Conservation (phyloP, 2,329 filamentous ascomycete species). For the Venturia carpophila region DNA sequence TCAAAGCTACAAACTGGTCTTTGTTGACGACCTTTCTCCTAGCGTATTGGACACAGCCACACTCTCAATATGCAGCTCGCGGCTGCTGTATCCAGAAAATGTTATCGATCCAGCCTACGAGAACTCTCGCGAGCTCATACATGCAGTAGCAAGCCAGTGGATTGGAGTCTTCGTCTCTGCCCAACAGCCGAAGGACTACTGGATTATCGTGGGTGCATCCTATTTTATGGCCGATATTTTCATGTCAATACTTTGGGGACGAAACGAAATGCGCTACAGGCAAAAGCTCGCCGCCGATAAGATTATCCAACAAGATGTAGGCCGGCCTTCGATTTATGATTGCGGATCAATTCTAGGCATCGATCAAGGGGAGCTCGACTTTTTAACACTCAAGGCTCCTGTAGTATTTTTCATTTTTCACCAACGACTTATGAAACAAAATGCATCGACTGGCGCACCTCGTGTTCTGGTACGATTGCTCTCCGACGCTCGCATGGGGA, state of each 20-base stretch:
- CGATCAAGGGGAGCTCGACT: constrained; percentile 79
- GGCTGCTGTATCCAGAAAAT: constrained; percentile 74
- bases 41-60: constrained; percentile 73
- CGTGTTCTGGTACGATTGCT: constrained; percentile 82
- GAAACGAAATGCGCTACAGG: constrained; percentile 88
- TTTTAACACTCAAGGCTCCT: constrained; percentile 83
- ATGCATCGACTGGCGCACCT: constrained; percentile 72
- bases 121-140: constrained; percentile 70
- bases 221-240: constrained; percentile 95
- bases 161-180: constrained; percentile 88
- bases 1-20: constrained; percentile 77
- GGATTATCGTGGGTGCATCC: constrained; percentile 82
- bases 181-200: constrained; percentile 70
- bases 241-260: constrained; percentile 82
- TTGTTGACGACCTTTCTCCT: constrained; percentile 77
- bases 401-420: constrained; percentile 91
- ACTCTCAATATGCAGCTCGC: constrained; percentile 78
- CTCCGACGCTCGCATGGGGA: constrained; percentile 75
- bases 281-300: constrained; percentile 78
- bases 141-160: constrained; percentile 85
- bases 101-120: constrained; percentile 80
- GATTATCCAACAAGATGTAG: constrained; percentile 72
- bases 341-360: constrained; percentile 71
- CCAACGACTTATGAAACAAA: constrained; percentile 79
- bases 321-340: constrained; percentile 72